Base-by-base conservation (phyloP, 2,329 filamentous ascomycete species). In the Claviceps purpurea region DNA sequence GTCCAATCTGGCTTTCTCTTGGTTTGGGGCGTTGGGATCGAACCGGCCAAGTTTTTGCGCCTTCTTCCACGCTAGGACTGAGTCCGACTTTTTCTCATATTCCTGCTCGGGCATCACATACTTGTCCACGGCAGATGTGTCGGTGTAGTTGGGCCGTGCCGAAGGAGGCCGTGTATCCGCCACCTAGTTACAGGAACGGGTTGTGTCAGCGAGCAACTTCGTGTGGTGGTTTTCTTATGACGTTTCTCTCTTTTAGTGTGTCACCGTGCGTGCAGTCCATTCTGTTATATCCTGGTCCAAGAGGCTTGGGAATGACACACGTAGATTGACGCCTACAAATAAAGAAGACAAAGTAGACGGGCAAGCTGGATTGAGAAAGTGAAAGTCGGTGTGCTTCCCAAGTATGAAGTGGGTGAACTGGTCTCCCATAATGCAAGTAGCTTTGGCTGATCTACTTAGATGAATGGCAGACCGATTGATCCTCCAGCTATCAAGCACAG, bases 11-110 rank as follows among this genome's bases (percentile, higher is more conserved):
- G 87, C 78, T 64, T 87, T 76, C 64, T 89, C 84, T 22, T 85
- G 78, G 55, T 75, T 80, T 18, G 86, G 82, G 7, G 89, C 88
- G 60, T 84, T 76, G 13, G 93, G 93, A 64, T 97, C 89, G 69
- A 98, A 98, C 39, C 93, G 87, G 49, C 93, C 93, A n/a, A 97
- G 79, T 66, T 94, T 90, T 68, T 95, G 84, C n/a, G 82, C 74
- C 71, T 87, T 91, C 71, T 98, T 98, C 89, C 89, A 97, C 5
- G 90, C 87, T 24, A 96, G 78, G 14, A 98, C 93, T 3, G 86
- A 91, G 69, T 96, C 88, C 44, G 82, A 75, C 63, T 90, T 89
- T 62, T 82, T 81, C 65, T 89, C 89, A 70, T 98, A 98, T 63
- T 90, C 85, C 49, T 84, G 77, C 50, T 78, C 75, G n/a, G 89